Evolutionary conservation across 1,139 yeast genomes (phyloP).

Genomic region (Geotrichum siamense): DNA sequence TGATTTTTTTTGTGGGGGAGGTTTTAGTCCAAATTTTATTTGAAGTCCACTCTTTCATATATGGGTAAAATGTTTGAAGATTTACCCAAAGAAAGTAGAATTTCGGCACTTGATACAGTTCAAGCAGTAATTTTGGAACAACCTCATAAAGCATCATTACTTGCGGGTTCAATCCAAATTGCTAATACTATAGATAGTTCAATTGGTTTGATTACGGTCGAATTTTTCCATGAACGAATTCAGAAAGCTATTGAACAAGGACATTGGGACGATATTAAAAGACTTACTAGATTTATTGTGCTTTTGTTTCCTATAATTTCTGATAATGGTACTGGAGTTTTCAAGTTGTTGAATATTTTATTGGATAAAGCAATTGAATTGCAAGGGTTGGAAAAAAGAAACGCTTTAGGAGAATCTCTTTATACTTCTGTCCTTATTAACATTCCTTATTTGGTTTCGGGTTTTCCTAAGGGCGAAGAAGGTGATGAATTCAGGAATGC

Average conservation of each 20-base stretch:
- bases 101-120: constrained; percentile 47
- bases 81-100: constrained; percentile 47
- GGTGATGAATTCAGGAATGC: constrained; percentile 7
- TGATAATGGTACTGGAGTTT: constrained; percentile 39
- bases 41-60: constrained; percentile 44
- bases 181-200: constrained; percentile 60
- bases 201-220: constrained; percentile 65
- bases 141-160: constrained; percentile 75
- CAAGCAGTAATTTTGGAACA: constrained; percentile 73
- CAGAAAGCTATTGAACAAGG: constrained; percentile 47
- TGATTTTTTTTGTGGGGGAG: not conserved
- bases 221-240: constrained; percentile 56
- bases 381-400: constrained; percentile 33
- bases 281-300: constrained; percentile 63
- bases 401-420: constrained; percentile 58
- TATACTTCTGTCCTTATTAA: constrained; percentile 58
- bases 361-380: constrained; percentile 51
- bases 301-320: constrained; percentile 55
- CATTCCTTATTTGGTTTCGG: constrained; percentile 48
- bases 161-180: constrained; percentile 62
- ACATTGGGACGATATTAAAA: constrained; percentile 63
- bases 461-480: constrained; percentile 12
- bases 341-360: constrained; percentile 48
- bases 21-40: constrained; percentile 23
- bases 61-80: constrained; percentile 46